These are phyloP conservation scores for Clathrus columnatus DNA, from an alignment of 768 basidiomycete genomes.

Conservation along the genomic window DNA sequence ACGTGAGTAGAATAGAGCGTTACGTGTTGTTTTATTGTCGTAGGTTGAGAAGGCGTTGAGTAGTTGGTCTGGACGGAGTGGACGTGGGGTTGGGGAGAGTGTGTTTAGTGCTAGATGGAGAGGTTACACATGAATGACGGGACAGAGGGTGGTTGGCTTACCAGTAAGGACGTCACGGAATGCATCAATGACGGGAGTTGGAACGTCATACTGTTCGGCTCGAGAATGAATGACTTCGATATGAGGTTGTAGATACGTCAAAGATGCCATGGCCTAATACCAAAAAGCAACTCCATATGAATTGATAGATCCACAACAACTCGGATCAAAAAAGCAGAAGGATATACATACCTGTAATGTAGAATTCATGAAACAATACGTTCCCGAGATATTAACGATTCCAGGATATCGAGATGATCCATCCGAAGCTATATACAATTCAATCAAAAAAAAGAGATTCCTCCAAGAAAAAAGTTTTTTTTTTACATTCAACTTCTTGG, in stretches of 20 bases:
- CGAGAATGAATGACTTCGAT: constrained; percentile 66
- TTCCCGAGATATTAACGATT: constrained; percentile 91
- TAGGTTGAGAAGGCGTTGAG: constrained; percentile 58
- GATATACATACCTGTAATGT: constrained; percentile 66
- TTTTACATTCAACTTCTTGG: constrained; percentile 20
- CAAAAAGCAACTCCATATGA: too few relatives aligned
- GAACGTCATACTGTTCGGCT: constrained; percentile 73
- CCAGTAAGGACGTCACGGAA: constrained; percentile 63
- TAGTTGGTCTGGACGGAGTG: constrained; percentile 65
- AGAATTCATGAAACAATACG: constrained; percentile 97
- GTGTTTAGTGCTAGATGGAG: constrained; percentile 49
- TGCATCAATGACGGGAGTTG: constrained; percentile 80
- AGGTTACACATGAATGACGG: background rate
- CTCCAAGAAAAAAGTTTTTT: constrained; percentile 20
- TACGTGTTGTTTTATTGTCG: constrained; percentile 34
- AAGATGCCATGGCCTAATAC: constrained; percentile 78
- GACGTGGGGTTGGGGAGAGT: constrained; percentile 44
- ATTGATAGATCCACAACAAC: too few relatives aligned
- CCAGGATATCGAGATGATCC: constrained; percentile 54
- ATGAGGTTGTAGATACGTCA: constrained; percentile 73
- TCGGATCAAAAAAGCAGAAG: background rate
- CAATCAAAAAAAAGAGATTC: constrained; percentile 15
- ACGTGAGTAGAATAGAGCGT: constrained; percentile 71
- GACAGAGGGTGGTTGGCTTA: constrained; percentile 24
- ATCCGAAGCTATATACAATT: background rate